A percentile compares a stretch with the other conserved stretches of the same genome.
Evolutionary conservation across 78 protist genomes (phyloP).

Genomic region (Anaeramoeba flamelloides): DNA sequence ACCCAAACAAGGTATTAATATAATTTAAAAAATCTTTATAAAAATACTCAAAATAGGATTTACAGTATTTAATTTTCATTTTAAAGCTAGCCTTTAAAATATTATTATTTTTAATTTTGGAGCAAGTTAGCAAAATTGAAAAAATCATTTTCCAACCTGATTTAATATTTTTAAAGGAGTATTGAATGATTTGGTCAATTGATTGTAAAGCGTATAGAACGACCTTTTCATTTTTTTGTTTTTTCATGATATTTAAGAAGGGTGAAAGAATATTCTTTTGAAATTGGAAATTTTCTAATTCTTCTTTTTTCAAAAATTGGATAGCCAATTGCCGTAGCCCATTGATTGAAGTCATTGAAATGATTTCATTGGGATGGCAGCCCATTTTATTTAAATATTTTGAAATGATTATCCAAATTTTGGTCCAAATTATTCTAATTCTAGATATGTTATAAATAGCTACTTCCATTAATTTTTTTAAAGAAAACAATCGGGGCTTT

Average conservation of each 20-base stretch:
- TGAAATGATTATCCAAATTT: background rate
- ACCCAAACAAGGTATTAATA: too few relatives aligned
- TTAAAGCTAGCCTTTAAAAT: too few relatives aligned
- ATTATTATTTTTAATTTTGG: too few relatives aligned
- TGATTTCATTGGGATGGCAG: background rate
- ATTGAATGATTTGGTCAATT: background rate
- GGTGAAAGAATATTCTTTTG: background rate
- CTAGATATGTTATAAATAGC: background rate
- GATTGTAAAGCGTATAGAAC: background rate
- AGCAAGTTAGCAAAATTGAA: too few relatives aligned
- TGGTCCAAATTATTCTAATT: background rate
- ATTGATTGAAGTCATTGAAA: background rate
- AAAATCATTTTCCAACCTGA: too few relatives aligned
- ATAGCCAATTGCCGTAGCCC: background rate
- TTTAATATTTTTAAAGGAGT: too few relatives aligned
- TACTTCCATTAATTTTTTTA: background rate
- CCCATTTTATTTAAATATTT: background rate
- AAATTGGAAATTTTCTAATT: background rate
- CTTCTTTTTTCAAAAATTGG: background rate
- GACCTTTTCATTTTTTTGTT: background rate
- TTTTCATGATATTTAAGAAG: background rate
- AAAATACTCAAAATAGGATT: too few relatives aligned
- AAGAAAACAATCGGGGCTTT: background rate
- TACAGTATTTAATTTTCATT: too few relatives aligned
- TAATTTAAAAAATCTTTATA: too few relatives aligned